Evolutionary conservation across 257 asterid genomes (phyloP), one percentile per base, ranked within the genome.

Genomic region (Lantana camara): DNA sequence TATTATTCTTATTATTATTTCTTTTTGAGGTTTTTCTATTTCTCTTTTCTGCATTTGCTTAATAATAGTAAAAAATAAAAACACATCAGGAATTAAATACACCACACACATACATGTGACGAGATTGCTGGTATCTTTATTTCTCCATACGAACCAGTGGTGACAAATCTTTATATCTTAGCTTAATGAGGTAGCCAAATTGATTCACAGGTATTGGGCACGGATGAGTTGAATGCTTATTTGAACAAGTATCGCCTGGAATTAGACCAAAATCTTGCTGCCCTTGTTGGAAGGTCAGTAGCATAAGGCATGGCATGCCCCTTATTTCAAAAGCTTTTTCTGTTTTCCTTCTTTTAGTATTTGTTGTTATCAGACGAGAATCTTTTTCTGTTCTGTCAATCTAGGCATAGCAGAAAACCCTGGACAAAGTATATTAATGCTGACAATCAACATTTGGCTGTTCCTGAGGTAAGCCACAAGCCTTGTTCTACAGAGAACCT

Each of bases 271-370:
- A 80, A 85, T 69, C 90, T 91, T 63, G 82, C 80, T 66, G 79
- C 95, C 68, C 91, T 84, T 61, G 92, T 89, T 75, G 96, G 92
- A 63, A 83, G 95, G 95, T 86, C 42, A 55, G 21, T n/a, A 37
- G 37, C 22, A 51, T 49, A 9, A 13, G 29, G 62, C 70, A 17
- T 34, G 24, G 7, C 49, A 51, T 51, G 16, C 20, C 1, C 66
- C 9, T 27, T 27, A 27, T 27, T 27, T 27, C 32, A 27, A 2
- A 2, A 27, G 5, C 10, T 21, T 8, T 54, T 58, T 15, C 42
- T 46, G 8, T 9, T 9, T 35, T 1, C 40, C 40, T 41, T 3
- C 10, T 14, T 13, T 19, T 40, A 6, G 12, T 58, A 12, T 57
- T 48, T 71, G 10, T 58, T 27, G 13, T 63, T 40, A 42, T 30